Percentiles rank a stretch among this genome's conserved stretches.
Conservation (phyloP, 257 asterid genomes). For the Hygrophila difformis region DNA sequence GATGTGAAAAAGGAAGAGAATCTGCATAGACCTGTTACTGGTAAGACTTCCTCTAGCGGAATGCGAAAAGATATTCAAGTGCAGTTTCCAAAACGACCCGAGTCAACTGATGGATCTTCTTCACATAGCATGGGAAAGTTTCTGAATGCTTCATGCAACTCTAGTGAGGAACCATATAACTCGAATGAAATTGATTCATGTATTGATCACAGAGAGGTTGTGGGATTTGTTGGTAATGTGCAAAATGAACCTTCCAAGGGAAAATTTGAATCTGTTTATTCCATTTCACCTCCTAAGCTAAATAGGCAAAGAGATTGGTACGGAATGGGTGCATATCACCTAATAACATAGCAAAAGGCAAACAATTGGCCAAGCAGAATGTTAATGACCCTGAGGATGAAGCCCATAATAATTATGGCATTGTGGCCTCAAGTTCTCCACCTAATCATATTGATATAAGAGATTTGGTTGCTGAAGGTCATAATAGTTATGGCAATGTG, state of each 20-base stretch:
- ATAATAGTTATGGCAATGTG: no score
- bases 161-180: constrained; percentile 27
- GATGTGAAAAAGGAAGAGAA: constrained; percentile 15
- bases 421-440: constrained; percentile 24
- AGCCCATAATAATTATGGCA: constrained; percentile 16
- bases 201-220: constrained; percentile 6
- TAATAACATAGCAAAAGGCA: constrained; percentile 51
- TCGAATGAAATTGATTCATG: constrained; percentile 20
- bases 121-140: constrained; percentile 3
- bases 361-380: constrained; percentile 36
- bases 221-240: constrained; percentile 6
- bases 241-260: constrained; percentile 23
- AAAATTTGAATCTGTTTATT: constrained; percentile 21
- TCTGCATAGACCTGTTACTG: no score
- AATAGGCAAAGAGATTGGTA: constrained; percentile 62
- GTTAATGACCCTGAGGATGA: constrained; percentile 20
- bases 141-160: constrained; percentile 11
- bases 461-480: constrained; percentile 45
- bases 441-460: constrained; percentile 19
- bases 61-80: constrained; percentile 18
- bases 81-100: constrained; percentile 12
- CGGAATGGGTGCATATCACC: constrained; percentile 91
- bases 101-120: constrained; percentile 7
- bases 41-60: no score
- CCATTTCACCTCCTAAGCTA: constrained; percentile 30